Percentiles rank a stretch among this genome's conserved stretches.
Conservation (phyloP, 306 rosid genomes). For the Begonia masoniana region DNA sequence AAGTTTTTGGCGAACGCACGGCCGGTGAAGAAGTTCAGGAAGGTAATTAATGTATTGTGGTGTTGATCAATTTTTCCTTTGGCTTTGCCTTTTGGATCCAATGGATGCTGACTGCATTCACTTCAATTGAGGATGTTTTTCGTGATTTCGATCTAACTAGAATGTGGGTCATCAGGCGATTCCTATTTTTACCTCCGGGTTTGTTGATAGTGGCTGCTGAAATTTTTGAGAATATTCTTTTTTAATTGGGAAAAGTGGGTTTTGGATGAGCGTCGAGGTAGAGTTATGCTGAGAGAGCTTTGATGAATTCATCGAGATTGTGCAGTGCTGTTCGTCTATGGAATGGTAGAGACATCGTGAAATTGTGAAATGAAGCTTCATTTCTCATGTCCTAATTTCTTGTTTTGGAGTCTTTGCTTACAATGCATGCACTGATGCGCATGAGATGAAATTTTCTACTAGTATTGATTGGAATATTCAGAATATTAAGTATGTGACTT, state of each 20-base stretch:
- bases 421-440: background rate
- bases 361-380: no score
- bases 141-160: conserved; percentile 33
- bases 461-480: no score
- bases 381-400: no score
- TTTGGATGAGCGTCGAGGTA: conserved; percentile 20
- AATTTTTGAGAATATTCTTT: background rate
- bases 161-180: conserved; percentile 32
- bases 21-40: conserved; percentile 99
- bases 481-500: no score
- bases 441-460: no score
- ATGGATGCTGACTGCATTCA: conserved; percentile 18
- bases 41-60: conserved; percentile 32
- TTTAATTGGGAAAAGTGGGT: conserved; percentile 20
- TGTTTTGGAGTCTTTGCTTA: background rate
- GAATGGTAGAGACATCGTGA: no score
- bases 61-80: background rate
- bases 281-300: conserved; percentile 12
- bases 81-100: conserved; percentile 48
- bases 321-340: background rate
- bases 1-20: conserved; percentile 95
- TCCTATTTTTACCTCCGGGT: conserved; percentile 18
- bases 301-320: conserved; percentile 3
- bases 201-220: background rate
- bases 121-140: conserved; percentile 53